Evolutionary conservation across 2,329 filamentous ascomycete genomes (phyloP).

Genomic region (Fonsecaea pugnacius): DNA sequence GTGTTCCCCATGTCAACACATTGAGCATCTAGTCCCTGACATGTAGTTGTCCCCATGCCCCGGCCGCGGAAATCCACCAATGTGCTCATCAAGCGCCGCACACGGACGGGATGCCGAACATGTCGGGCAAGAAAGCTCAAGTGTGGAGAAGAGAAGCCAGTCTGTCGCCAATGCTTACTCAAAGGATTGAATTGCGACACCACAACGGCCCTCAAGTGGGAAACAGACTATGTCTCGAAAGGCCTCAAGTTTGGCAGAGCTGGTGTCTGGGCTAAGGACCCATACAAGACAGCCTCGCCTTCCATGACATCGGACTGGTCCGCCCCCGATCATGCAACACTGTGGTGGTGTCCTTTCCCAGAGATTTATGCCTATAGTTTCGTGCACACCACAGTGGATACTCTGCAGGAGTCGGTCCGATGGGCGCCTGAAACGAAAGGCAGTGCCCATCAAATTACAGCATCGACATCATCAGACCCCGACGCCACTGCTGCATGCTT

Average conservation of each 20-base stretch:
- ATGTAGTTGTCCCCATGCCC: constrained; percentile 36
- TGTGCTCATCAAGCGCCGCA: constrained; percentile 31
- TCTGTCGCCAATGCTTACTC: constrained; percentile 45
- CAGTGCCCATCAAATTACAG: neutral
- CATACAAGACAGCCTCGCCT: constrained; percentile 8
- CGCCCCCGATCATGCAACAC: neutral
- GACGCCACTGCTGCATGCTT: constrained; percentile 5
- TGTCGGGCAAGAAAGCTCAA: constrained; percentile 49
- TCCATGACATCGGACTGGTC: constrained; percentile 1
- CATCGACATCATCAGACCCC: neutral
- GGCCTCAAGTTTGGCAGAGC: constrained; percentile 21
- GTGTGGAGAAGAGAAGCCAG: constrained; percentile 47
- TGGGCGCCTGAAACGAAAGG: neutral
- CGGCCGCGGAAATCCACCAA: constrained; percentile 20
- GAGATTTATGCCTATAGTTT: constrained; percentile 21
- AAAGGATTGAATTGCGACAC: constrained; percentile 43
- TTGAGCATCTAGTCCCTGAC: neutral
- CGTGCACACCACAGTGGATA: constrained; percentile 18
- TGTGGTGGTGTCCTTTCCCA: constrained; percentile 19
- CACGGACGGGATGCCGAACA: constrained; percentile 48
- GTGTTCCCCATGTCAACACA: constrained; percentile 32
- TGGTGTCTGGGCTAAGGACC: constrained; percentile 24
- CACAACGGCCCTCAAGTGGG: constrained; percentile 21
- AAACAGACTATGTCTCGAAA: constrained; percentile 19
- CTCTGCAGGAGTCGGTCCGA: constrained; percentile 6